Evolutionary conservation across 1,284 basidiomycete species (phyloP).

Genomic region (Naganishia sp.): DNA sequence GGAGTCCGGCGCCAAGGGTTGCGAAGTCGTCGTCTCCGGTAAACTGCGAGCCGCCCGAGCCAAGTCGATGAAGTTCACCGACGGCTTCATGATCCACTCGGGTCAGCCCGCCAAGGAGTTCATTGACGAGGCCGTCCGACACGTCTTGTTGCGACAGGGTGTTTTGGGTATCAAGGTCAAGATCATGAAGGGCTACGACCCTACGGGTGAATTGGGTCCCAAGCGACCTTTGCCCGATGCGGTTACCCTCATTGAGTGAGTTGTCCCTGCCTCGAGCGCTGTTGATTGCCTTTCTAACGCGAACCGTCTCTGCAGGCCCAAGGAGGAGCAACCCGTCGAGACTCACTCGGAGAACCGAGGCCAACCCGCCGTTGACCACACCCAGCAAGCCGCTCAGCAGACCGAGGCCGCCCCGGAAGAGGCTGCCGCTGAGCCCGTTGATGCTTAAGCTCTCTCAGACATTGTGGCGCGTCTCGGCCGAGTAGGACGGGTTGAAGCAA

Average conservation of each 20-base stretch:
- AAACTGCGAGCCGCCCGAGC: constrained; percentile 99
- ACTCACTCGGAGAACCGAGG: constrained; percentile 53
- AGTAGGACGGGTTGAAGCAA: constrained; percentile 5
- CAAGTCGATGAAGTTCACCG: constrained; percentile 99
- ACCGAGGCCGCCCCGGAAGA: constrained; percentile 40
- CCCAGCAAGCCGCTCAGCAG: constrained; percentile 36
- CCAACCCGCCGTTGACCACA: constrained; percentile 35
- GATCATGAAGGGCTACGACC: constrained; percentile 98
- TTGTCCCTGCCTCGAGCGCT: background rate
- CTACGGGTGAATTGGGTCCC: constrained; percentile 83
- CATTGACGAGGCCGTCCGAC: constrained; percentile 96
- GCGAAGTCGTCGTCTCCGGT: constrained; percentile 98
- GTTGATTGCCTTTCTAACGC: background rate
- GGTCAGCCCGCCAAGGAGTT: constrained; percentile 97
- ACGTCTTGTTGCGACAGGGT: constrained; percentile 98
- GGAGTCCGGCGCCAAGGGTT: constrained; percentile 99
- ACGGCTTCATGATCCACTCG: constrained; percentile 99
- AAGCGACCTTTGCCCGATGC: constrained; percentile 93
- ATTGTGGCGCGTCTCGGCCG: constrained; percentile 1
- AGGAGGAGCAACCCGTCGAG: constrained; percentile 60
- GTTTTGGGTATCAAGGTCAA: constrained; percentile 99
- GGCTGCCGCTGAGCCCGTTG: constrained; percentile 31
- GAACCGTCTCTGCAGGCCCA: constrained; percentile 50
- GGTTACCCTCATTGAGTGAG: constrained; percentile 78
- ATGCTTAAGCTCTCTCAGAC: constrained; percentile 25